A percentile compares a stretch with the other conserved stretches of the same genome.
Conservation (phyloP, 371 early-diverging fungal genomes). For the Vairimorpha ceranae region DNA sequence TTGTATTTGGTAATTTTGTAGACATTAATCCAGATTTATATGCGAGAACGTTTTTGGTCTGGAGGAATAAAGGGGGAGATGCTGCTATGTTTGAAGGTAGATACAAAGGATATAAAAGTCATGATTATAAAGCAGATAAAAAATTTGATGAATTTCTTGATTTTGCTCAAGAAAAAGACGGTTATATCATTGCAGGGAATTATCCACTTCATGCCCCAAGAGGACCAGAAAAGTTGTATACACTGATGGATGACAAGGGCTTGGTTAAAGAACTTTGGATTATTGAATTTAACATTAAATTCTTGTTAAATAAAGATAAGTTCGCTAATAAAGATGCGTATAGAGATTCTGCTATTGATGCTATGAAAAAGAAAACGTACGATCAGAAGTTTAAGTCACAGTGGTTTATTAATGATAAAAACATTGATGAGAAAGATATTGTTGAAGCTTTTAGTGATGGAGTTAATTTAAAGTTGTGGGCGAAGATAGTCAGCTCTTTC, state of each 20-base stretch:
- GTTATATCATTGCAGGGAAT: not conserved
- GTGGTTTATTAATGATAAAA: not conserved
- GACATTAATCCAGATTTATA: not conserved
- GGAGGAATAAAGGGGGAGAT: constrained; percentile 38
- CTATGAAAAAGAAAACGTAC: not conserved
- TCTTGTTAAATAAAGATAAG: not conserved
- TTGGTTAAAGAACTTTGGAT: not conserved
- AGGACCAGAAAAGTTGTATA: constrained; percentile 19
- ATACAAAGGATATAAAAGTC: constrained; percentile 28
- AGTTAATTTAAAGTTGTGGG: not conserved
- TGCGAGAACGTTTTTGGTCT: constrained; percentile 12
- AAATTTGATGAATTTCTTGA: constrained; percentile 10
- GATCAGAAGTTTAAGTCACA: not conserved
- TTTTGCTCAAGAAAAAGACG: constrained; percentile 16
- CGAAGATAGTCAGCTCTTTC: not conserved
- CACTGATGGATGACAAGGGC: not conserved
- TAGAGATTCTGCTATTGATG: not conserved
- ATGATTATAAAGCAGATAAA: constrained; percentile 10
- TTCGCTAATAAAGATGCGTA: not conserved
- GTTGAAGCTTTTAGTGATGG: not conserved
- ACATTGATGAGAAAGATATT: not conserved
- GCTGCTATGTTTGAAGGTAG: constrained; percentile 24
- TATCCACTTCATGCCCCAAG: constrained; percentile 21
- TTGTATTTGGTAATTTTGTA: not conserved
- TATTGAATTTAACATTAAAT: not conserved